phyloP scores from a whole-genome alignment of 257 asterid species.

The Solanum ossicruentum region DNA sequence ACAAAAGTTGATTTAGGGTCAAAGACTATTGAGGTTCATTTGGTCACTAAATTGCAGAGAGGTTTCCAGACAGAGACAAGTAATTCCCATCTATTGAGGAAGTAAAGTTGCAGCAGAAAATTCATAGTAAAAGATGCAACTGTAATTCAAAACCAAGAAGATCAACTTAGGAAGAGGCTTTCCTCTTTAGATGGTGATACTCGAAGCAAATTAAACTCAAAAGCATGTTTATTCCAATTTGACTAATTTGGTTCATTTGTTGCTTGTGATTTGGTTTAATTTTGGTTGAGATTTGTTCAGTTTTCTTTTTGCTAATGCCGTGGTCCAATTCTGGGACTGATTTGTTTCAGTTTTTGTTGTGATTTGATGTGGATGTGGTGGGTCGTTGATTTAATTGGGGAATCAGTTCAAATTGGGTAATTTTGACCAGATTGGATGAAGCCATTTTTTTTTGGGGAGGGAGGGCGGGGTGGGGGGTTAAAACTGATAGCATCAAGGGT shows the following conservation, averaged over 20 bases:
- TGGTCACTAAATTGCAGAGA: background rate
- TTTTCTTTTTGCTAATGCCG: background rate
- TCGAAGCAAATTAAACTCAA: background rate
- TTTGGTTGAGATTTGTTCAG: background rate
- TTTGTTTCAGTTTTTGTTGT: background rate
- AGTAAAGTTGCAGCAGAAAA: background rate
- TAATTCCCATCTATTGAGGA: background rate
- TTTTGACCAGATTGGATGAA: background rate
- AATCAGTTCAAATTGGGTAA: background rate
- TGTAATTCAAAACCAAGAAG: background rate
- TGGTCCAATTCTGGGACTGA: background rate
- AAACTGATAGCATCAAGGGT: background rate
- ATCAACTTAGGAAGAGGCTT: background rate
- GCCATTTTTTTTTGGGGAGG: too few species aligned
- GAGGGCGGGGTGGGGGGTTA: background rate
- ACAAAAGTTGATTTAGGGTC: background rate
- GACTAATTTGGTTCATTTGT: background rate
- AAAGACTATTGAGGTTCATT: background rate
- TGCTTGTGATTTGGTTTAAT: background rate
- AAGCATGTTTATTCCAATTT: background rate
- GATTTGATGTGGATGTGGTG: background rate
- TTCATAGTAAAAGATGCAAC: background rate
- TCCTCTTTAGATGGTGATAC: background rate
- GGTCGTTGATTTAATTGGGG: background rate
- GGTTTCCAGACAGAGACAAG: background rate